Evolutionary conservation across 192 early-diverging fungal species (phyloP), one percentile per base, ranked within the genome.

Genomic region (Irineochytrium annulatum): DNA sequence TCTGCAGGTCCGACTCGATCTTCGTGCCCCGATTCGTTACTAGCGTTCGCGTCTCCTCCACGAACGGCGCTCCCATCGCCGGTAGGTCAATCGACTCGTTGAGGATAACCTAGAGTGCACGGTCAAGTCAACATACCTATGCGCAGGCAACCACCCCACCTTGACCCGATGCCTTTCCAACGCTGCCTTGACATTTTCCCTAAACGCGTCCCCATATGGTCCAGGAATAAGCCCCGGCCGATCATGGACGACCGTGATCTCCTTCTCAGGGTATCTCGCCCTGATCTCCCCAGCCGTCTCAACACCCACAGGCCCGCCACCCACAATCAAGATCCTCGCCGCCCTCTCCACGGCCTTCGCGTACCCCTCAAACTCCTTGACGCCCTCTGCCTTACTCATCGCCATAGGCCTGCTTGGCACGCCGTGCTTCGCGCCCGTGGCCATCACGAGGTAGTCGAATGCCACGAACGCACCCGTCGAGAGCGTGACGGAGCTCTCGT

Each of bases 201-300:
- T 14, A 24, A 49, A 49, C 11, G 46, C 8, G 6, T 49, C 46
- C 17, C 26, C 17, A 22, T 17, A 22, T 22, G 46, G 46, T 20
- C 46, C 46, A 24, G 46, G 46, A 6, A 49, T 49, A 14, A 49
- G 59, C 16, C 14, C 27, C 74, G 68, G 26, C 74, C 80, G 17
- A 24, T 80, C 80, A 59, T 89, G 87, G n/a, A 89, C 71, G 31
- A 89, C 43, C 0, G 79, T 86, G 24, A 87, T 83, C 5, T 80
- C 70, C 52, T 81, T 86, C 30, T 71, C 63, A 11, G 82, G 84
- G 39, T 75, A 84, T 51, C 76, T 68, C 17, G 76, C 72, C 8
- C 67, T 69, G 65, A 89, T 85, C 68, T 94, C 92, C 0, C 78
- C 87, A 4, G 90, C 89, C 55, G 90, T 54, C 57, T 92, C 92